These are phyloP conservation scores for Russula griseocarnosa DNA, from an alignment of 768 basidiomycete genomes.

Conservation along the genomic window DNA sequence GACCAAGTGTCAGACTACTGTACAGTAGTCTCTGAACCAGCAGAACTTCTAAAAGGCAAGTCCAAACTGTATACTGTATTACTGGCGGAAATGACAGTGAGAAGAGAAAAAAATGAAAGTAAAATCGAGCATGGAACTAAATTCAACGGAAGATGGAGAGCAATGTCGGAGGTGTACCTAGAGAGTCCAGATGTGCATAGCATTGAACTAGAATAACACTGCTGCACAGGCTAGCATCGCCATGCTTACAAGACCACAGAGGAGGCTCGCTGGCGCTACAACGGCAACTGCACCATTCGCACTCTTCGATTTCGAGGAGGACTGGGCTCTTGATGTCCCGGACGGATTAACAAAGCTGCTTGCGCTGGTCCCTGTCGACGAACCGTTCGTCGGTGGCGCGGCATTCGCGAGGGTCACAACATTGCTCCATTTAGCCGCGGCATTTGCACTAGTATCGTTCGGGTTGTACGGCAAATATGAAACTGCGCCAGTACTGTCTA, in stretches of 20 bases:
- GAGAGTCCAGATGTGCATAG: neutral
- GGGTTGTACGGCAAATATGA: slow-evolving; percentile 57
- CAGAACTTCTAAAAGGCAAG: neutral
- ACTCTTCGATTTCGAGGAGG: neutral
- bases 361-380: neutral
- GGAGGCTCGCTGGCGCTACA: slow-evolving; percentile 3
- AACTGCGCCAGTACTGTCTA: slow-evolving; percentile 56
- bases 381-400: slow-evolving; percentile 34
- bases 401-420: slow-evolving; percentile 46
- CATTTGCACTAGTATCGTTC: slow-evolving; percentile 42
- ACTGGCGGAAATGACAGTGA: neutral
- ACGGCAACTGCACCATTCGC: slow-evolving; percentile 2
- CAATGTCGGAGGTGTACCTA: too few species aligned
- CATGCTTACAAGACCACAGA: slow-evolving; percentile 5
- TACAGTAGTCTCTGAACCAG: neutral
- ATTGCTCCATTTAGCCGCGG: slow-evolving; percentile 46
- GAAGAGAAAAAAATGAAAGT: neutral
- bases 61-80: neutral
- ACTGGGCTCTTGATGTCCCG: slow-evolving; percentile 31
- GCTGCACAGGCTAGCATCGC: slow-evolving; percentile 12
- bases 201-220: slow-evolving; percentile 3
- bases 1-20: too few species aligned
- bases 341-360: neutral
- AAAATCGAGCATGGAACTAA: neutral
- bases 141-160: neutral